These are phyloP conservation scores for Thuja plicata DNA, from an alignment of 83 land plant genomes.

Conservation along the genomic window DNA sequence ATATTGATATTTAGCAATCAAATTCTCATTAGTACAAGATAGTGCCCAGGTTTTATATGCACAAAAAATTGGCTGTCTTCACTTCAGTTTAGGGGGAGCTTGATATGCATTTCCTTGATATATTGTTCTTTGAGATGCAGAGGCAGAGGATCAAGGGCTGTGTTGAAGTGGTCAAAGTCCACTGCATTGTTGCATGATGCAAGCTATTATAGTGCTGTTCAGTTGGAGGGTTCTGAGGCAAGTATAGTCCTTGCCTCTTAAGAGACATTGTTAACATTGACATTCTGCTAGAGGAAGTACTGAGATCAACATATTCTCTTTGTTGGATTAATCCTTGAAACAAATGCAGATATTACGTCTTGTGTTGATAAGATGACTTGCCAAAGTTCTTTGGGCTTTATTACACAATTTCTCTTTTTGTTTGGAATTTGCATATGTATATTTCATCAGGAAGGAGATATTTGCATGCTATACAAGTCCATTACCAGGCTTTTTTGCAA, in stretches of 20 bases:
- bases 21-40: neutral
- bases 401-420: neutral
- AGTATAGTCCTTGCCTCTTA: conserved; percentile 1
- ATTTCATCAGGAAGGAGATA: neutral
- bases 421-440: neutral
- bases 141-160: conserved; percentile 84
- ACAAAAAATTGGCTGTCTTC: neutral
- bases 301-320: neutral
- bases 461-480: neutral
- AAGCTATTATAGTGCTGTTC: conserved; percentile 64
- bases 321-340: neutral
- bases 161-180: conserved; percentile 57
- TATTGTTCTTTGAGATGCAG: conserved; percentile 33
- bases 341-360: neutral
- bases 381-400: neutral
- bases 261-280: neutral
- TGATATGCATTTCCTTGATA: neutral
- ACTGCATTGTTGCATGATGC: conserved; percentile 84
- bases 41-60: neutral
- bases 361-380: neutral
- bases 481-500: neutral
- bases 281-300: neutral
- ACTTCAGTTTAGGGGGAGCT: neutral
- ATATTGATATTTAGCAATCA: neutral
- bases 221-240: conserved; percentile 80